Base-by-base conservation (phyloP, 1,284 basidiomycete genomes). In the Moesziomyces parantarcticus region DNA sequence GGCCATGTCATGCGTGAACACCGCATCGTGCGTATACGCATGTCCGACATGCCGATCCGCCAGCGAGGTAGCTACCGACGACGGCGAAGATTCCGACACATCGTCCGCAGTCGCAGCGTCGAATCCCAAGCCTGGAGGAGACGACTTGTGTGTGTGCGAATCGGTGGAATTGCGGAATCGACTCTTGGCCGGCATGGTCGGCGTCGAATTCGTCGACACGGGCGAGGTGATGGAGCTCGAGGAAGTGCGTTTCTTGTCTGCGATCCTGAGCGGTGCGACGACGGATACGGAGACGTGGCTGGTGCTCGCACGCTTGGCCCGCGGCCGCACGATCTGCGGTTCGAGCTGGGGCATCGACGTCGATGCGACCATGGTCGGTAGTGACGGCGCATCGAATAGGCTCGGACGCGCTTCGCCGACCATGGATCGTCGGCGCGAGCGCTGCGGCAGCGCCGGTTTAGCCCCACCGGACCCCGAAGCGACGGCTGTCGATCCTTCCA, bases 11-110 rank as follows among this genome's bases (percentile, higher is more conserved):
- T 34, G 23, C 2, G 51, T 32, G 26, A 49, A 50, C 3, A 40
- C 45, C 1, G 43, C 49, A 44, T 62, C 53, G 29, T 52, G 44
- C n/a, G 49, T 22, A 21, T 36, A 39, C 1, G 32, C 50, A 18
- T 25, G 25, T 9, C 23, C 16, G 3, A 26, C n/a, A 6, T 58
- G 32, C 6, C 20, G 36, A 13, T 49, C 54, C 1, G 47, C 40
- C 13, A 44, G 20, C 20, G 57, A 51, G 5, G 49, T 42, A 16
- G 57, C 57, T 5, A 51, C 44, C 18, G 57, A 58, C 9, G 57
- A 58, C 10, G 43, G 49, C 22, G 57, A 51, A 9, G 57, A 45
- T 6, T 46, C 34, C 20, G 36, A 29, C 18, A n/a, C 18, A 10
- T 39, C 42, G 16, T 44, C 48, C 5, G 26, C 25, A 18, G 11